Evolutionary conservation across 371 early-diverging fungal species (phyloP).

Genomic region (Lichtheimia hyalospora): DNA sequence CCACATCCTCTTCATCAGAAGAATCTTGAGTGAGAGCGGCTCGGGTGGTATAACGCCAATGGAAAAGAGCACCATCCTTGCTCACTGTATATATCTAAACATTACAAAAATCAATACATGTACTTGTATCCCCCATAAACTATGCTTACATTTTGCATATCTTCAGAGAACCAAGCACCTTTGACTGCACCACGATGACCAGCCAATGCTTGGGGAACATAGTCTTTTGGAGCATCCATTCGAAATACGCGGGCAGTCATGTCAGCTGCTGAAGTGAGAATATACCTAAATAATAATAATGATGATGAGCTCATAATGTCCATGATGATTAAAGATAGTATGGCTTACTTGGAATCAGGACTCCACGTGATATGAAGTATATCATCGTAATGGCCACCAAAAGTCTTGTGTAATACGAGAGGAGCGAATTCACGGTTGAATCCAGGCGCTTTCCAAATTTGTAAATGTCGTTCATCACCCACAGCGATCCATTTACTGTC

Average conservation of each 20-base stretch:
- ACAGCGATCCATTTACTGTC: constrained; percentile 85
- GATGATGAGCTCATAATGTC: no score
- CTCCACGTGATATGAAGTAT: constrained; percentile 88
- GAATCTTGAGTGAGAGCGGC: constrained; percentile 25
- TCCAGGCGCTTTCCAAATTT: constrained; percentile 95
- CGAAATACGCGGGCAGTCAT: constrained; percentile 88
- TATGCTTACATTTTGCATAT: constrained; percentile 59
- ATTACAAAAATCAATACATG: not conserved
- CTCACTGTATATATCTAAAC: constrained; percentile 81
- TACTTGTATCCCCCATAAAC: not conserved
- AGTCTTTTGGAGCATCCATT: constrained; percentile 65
- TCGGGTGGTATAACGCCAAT: constrained; percentile 67
- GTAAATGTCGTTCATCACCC: constrained; percentile 79
- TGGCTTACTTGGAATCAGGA: constrained; percentile 65
- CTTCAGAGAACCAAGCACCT: constrained; percentile 89
- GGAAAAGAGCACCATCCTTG: constrained; percentile 87
- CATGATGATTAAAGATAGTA: not conserved
- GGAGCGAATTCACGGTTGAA: constrained; percentile 90
- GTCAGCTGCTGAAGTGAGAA: constrained; percentile 86
- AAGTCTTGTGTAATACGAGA: constrained; percentile 77
- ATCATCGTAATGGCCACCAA: constrained; percentile 89
- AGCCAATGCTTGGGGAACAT: constrained; percentile 69
- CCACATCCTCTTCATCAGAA: constrained; percentile 43
- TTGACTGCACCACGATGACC: constrained; percentile 88
- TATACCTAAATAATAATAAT: constrained; percentile 52